Evolutionary conservation across 768 basidiomycete species (phyloP).

Genomic region (Kwoniella dendrophila): DNA sequence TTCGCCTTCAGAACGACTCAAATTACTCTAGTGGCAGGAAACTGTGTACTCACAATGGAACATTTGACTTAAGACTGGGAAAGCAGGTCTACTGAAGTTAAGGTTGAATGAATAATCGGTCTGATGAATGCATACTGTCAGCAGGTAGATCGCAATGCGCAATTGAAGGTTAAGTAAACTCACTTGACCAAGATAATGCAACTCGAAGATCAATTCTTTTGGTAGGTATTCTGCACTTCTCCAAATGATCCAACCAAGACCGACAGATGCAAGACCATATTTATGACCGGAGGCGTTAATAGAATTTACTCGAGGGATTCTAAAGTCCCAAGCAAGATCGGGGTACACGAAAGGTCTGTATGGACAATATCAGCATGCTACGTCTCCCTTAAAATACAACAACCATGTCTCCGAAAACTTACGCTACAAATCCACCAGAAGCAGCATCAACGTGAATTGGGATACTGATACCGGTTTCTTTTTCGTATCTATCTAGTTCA

Average conservation of each 20-base stretch:
- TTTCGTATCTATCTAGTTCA: slow-evolving; percentile 62
- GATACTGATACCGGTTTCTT: slow-evolving; percentile 59
- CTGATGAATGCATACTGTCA: slow-evolving; percentile 13
- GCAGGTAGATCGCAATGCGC: no score
- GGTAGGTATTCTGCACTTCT: slow-evolving; percentile 64
- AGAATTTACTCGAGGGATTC: slow-evolving; percentile 64
- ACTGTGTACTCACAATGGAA: slow-evolving; percentile 59
- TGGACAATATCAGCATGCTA: neutral
- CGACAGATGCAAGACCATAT: slow-evolving; percentile 60
- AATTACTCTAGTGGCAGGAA: no score
- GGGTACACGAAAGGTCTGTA: slow-evolving; percentile 59
- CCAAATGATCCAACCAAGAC: slow-evolving; percentile 69
- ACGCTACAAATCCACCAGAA: slow-evolving; percentile 66
- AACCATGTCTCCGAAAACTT: slow-evolving; percentile 60
- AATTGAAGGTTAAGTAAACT: no score
- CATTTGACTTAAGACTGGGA: slow-evolving; percentile 65
- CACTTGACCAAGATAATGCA: slow-evolving; percentile 58
- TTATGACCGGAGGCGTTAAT: slow-evolving; percentile 61
- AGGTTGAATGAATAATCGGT: slow-evolving; percentile 76
- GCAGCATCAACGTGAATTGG: slow-evolving; percentile 69
- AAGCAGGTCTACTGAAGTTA: slow-evolving; percentile 59
- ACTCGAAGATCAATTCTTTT: slow-evolving; percentile 71
- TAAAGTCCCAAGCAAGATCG: slow-evolving; percentile 64
- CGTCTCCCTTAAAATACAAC: neutral
- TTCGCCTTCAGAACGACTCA: no score